A percentile compares a stretch with the other conserved stretches of the same genome.
Conservation (phyloP, 1,284 basidiomycete species). For the Gymnopus androsaceus region DNA sequence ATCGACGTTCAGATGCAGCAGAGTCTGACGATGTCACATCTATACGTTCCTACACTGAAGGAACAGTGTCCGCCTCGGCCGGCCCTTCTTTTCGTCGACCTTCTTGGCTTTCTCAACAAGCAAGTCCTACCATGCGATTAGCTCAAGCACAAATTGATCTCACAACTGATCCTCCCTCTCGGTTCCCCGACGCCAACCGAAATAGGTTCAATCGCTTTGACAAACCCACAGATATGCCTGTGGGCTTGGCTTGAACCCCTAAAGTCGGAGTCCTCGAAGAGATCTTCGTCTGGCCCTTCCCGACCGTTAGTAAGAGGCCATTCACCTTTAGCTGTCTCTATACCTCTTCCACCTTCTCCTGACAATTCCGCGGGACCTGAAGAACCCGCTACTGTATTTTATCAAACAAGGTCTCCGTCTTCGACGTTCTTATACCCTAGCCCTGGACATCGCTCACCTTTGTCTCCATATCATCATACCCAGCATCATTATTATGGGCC, state of each 20-base stretch:
- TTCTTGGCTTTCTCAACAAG: constrained; percentile 43
- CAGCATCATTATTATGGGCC: constrained; percentile 28
- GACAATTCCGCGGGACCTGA: constrained; percentile 37
- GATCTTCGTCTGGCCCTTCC: constrained; percentile 43
- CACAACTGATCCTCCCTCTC: constrained; percentile 12
- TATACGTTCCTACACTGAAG: constrained; percentile 61
- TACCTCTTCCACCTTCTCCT: constrained; percentile 46
- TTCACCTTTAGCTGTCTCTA: constrained; percentile 37
- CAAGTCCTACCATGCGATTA: constrained; percentile 28
- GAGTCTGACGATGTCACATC: constrained; percentile 69
- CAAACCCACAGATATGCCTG: not conserved
- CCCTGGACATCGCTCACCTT: constrained; percentile 41
- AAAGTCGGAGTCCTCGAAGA: constrained; percentile 24
- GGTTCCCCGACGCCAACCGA: constrained; percentile 19
- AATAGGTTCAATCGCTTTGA: constrained; percentile 24
- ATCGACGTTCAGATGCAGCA: constrained; percentile 54
- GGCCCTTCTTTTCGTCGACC: constrained; percentile 35
- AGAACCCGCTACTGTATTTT: constrained; percentile 58
- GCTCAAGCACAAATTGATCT: constrained; percentile 22
- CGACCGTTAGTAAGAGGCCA: constrained; percentile 37
- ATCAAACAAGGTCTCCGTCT: constrained; percentile 38
- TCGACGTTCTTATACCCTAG: constrained; percentile 31
- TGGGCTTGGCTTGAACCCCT: constrained; percentile 36
- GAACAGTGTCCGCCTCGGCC: constrained; percentile 20
- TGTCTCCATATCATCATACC: constrained; percentile 33